A percentile compares a stretch with the other conserved stretches of the same genome.
Conservation (phyloP, 805 yeast genomes). For the Debaryomyces maramus region DNA sequence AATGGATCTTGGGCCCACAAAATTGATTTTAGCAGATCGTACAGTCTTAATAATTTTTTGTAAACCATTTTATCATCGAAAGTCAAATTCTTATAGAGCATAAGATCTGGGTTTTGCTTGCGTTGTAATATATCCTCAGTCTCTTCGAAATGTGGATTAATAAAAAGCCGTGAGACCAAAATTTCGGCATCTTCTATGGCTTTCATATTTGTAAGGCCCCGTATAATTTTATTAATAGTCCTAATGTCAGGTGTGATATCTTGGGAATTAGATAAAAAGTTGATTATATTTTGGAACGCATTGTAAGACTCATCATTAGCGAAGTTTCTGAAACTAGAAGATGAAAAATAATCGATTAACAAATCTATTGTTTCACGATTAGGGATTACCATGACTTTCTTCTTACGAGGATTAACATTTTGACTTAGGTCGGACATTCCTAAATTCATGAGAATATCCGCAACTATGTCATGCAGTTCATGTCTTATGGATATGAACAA, state of each 20-base stretch:
- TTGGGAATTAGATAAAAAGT: slow-evolving; percentile 4
- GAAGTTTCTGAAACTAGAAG: not conserved
- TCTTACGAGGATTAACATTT: not conserved
- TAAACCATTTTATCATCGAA: slow-evolving; percentile 21
- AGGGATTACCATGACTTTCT: slow-evolving; percentile 8
- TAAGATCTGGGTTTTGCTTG: slow-evolving; percentile 6
- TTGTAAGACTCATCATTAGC: slow-evolving; percentile 1
- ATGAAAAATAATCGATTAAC: slow-evolving; percentile 15
- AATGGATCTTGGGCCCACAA: slow-evolving; percentile 7
- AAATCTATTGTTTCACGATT: slow-evolving; percentile 19
- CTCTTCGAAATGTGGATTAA: not conserved
- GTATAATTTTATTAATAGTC: slow-evolving; percentile 18
- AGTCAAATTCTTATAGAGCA: slow-evolving; percentile 21
- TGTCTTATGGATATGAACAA: slow-evolving; percentile 32
- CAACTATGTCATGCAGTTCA: slow-evolving; percentile 17
- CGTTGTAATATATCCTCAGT: not conserved
- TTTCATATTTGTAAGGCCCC: slow-evolving; percentile 13
- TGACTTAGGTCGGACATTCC: slow-evolving; percentile 4
- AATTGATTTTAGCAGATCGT: slow-evolving; percentile 15
- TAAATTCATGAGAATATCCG: slow-evolving; percentile 19
- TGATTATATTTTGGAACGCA: slow-evolving; percentile 5
- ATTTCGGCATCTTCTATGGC: slow-evolving; percentile 12
- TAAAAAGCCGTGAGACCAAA: slow-evolving; percentile 8
- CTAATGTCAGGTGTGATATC: slow-evolving; percentile 15
- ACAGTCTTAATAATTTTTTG: slow-evolving; percentile 12